Evolutionary conservation across 805 yeast species (phyloP).

Genomic region (Nakazawaea anatomiae): DNA sequence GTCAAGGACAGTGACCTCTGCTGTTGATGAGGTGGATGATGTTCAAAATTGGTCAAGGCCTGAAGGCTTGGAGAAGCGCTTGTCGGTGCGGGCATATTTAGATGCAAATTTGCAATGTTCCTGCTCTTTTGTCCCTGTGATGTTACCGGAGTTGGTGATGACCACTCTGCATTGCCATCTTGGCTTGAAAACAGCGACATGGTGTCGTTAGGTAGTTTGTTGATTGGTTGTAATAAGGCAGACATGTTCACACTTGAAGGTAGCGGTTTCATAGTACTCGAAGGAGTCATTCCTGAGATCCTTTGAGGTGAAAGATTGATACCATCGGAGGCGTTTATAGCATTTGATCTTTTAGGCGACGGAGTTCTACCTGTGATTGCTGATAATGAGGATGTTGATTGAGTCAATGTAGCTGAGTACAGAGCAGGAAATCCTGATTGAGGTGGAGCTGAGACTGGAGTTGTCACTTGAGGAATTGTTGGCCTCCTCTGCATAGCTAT

Average conservation of each 20-base stretch:
- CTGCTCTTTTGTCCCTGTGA: conserved; percentile 17
- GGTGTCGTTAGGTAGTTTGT: conserved; percentile 22
- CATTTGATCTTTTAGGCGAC: conserved; percentile 34
- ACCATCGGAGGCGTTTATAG: neutral
- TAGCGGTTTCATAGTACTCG: conserved; percentile 43
- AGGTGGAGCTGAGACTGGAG: conserved; percentile 26
- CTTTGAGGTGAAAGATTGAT: conserved; percentile 23
- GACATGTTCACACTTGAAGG: conserved; percentile 29
- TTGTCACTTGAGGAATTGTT: conserved; percentile 33
- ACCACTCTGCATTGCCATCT: neutral
- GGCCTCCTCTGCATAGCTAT: conserved; percentile 24
- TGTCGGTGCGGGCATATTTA: conserved; percentile 75
- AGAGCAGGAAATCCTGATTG: neutral
- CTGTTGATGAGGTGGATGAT: conserved; percentile 20
- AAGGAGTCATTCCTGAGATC: conserved; percentile 22
- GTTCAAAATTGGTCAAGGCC: conserved; percentile 14
- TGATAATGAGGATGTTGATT: conserved; percentile 19
- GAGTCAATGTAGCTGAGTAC: conserved; percentile 17
- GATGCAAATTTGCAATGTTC: conserved; percentile 50
- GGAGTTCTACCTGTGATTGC: conserved; percentile 33
- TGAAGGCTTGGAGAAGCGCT: conserved; percentile 28
- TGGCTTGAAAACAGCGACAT: neutral
- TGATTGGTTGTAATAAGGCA: conserved; percentile 48
- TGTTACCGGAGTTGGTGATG: conserved; percentile 13
- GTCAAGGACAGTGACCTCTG: conserved; percentile 16